Evolutionary conservation across 2,329 filamentous ascomycete genomes (phyloP), one percentile per base, ranked within the genome.

Genomic region (Sphaceloma murrayae): DNA sequence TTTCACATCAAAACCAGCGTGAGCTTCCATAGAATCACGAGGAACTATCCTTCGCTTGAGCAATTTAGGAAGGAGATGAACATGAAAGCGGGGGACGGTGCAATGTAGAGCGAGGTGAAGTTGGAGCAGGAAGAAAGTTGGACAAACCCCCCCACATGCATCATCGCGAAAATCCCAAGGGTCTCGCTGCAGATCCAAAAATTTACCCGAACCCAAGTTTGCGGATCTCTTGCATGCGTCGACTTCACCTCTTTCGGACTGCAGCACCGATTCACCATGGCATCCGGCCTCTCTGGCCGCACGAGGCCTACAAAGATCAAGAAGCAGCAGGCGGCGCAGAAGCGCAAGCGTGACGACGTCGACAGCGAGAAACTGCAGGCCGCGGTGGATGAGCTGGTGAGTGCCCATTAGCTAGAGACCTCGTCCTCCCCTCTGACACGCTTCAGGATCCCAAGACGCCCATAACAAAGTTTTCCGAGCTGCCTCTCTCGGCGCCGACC

Each of bases 401-500:
- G 57, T 22, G 26, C 18, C 16, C 16, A 14, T 9, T 18, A n/a
- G n/a, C n/a, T n/a, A n/a, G n/a, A n/a, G n/a, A n/a, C n/a, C n/a
- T n/a, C n/a, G n/a, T n/a, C n/a, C n/a, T n/a, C n/a, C n/a, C n/a
- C n/a, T 34, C 53, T 58, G 42, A 59, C 43, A 10, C 8, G n/a
- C 10, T 5, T 5, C 8, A 81, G 76, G 80, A 85, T 49, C 64
- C 69, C 40, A 81, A 80, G 51, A 65, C 69, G 6, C 59, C 69
- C 51, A 69, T 74, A 54, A 80, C 78, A 51, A 74, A 75, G 51
- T 98, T 98, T 62, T 72, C 79, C 54, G 79, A 94, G 47, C 74
- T 98, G 0, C 91, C 91, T 11, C 74, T 98, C 46, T 96, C 87
- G 43, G 74, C 80, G 52, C 74, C 85, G 11, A 96, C 91, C 2